Evolutionary conservation across 495 filamentous ascomycete species (phyloP).

Genomic region (Neurospora sp.): DNA sequence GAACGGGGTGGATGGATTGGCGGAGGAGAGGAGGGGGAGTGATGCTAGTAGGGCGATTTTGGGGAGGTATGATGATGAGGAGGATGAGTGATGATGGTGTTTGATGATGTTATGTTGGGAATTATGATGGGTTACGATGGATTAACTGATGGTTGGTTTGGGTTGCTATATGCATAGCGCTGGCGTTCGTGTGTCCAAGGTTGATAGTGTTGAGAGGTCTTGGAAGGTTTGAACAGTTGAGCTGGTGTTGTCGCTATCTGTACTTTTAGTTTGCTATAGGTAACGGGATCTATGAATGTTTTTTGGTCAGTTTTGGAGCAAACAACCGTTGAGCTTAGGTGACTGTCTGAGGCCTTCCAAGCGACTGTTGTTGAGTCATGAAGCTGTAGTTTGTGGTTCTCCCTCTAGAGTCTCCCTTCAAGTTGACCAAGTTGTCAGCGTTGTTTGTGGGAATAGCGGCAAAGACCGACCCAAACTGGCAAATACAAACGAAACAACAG

Average conservation of each 20-base stretch:
- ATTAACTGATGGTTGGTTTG: not conserved
- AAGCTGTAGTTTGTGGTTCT: too few species aligned
- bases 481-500: not conserved
- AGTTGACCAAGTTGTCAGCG: not conserved
- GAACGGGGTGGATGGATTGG: not conserved
- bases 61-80: conserved; percentile 24
- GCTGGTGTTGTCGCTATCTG: not conserved
- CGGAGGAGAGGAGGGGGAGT: conserved; percentile 10
- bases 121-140: not conserved
- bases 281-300: not conserved
- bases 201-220: not conserved
- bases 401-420: not conserved
- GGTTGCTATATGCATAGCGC: conserved; percentile 30
- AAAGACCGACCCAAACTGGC: not conserved
- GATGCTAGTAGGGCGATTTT: conserved; percentile 22
- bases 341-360: too few species aligned
- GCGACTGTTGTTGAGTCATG: too few species aligned
- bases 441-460: not conserved
- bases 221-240: not conserved
- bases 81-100: conserved; percentile 6
- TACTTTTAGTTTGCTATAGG: not conserved
- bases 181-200: conserved; percentile 21
- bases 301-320: not conserved
- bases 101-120: not conserved
- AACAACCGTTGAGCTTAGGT: too few species aligned